phyloP scores from a whole-genome alignment of 257 asterid species.

The Solanum corneliomulleri region DNA sequence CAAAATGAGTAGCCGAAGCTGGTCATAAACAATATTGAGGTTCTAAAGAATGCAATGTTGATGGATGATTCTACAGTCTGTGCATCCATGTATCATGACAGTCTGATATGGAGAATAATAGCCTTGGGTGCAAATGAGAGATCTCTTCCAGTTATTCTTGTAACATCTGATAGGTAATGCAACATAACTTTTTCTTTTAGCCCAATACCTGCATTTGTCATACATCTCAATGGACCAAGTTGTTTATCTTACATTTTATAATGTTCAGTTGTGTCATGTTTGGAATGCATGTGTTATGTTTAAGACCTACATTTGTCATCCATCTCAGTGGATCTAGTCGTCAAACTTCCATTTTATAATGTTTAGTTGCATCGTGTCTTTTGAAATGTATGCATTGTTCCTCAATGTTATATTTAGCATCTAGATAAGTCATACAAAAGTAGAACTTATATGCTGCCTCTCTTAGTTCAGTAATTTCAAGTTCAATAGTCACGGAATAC shows the following conservation, averaged over 20 bases:
- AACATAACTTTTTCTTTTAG: background rate
- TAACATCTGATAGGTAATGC: conserved; percentile 85
- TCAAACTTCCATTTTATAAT: background rate
- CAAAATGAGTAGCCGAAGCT: conserved; percentile 74
- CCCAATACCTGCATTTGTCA: background rate
- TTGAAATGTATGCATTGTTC: background rate
- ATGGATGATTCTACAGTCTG: conserved; percentile 54
- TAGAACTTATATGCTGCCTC: background rate
- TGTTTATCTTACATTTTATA: background rate
- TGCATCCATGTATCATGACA: conserved; percentile 89
- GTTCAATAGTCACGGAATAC: background rate
- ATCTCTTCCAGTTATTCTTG: conserved; percentile 66
- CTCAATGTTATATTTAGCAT: background rate
- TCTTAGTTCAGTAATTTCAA: background rate
- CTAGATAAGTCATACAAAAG: background rate
- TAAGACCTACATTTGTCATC: background rate
- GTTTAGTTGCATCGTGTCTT: background rate
- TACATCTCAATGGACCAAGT: background rate
- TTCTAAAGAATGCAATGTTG: conserved; percentile 60
- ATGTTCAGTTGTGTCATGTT: background rate
- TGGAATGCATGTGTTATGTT: background rate
- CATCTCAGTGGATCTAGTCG: background rate
- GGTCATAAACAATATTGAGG: conserved; percentile 91
- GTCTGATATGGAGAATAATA: conserved; percentile 81
- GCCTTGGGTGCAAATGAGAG: conserved; percentile 90